phyloP scores from a whole-genome alignment of 2,329 filamentous ascomycete genomes.

The Microascus cirrosus region DNA sequence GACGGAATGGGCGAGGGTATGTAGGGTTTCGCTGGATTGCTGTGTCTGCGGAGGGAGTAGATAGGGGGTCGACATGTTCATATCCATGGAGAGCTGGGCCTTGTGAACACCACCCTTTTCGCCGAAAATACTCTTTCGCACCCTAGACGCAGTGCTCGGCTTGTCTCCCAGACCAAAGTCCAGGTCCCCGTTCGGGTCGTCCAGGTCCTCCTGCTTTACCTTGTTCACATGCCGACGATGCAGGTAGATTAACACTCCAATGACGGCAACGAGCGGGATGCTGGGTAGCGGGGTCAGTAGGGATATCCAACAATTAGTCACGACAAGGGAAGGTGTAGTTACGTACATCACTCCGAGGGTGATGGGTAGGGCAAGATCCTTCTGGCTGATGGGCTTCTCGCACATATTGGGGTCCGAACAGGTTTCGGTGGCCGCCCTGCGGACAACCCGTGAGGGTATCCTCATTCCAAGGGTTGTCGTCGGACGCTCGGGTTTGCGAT shows the following conservation, averaged over 20 bases:
- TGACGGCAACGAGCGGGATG: constrained; percentile 60
- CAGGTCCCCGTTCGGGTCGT: constrained; percentile 80
- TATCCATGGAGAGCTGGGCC: constrained; percentile 56
- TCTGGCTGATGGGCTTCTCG: constrained; percentile 46
- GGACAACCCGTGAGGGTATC: constrained; percentile 10
- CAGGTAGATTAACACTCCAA: constrained; percentile 60
- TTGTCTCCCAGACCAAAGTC: constrained; percentile 74
- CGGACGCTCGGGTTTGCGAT: background rate
- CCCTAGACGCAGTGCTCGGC: constrained; percentile 10
- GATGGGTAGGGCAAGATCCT: constrained; percentile 53
- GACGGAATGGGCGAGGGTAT: constrained; percentile 70
- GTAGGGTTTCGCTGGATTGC: constrained; percentile 72
- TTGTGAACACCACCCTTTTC: constrained; percentile 39
- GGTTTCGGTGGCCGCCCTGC: constrained; percentile 6
- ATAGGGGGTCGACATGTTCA: constrained; percentile 76
- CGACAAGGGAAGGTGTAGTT: background rate
- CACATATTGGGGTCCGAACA: constrained; percentile 22
- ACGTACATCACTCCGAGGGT: constrained; percentile 61
- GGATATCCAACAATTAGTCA: background rate
- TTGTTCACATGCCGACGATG: constrained; percentile 69
- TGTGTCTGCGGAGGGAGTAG: constrained; percentile 78
- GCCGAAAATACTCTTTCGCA: constrained; percentile 20
- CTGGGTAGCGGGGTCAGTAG: constrained; percentile 31
- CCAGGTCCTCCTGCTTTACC: constrained; percentile 63
- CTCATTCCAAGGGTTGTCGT: background rate